A percentile compares a stretch with the other conserved stretches of the same genome.
phyloP scores from a whole-genome alignment of 306 rosid species.

The Styphnolobium japonicum region DNA sequence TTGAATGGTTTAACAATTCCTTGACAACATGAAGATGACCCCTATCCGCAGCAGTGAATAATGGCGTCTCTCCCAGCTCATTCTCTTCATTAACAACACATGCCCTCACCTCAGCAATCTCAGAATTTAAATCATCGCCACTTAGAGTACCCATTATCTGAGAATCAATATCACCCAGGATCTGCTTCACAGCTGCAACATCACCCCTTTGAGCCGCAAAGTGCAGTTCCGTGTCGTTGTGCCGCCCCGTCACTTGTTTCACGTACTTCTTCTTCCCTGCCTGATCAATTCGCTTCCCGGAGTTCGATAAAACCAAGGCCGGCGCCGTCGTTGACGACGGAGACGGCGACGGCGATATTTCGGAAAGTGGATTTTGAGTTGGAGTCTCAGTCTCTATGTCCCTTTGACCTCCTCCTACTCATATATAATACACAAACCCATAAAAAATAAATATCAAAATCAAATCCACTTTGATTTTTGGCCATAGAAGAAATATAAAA shows the following conservation, averaged over 20 bases:
- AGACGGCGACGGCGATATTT: constrained; percentile 65
- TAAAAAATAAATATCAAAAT: too few relatives aligned
- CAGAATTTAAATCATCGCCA: constrained; percentile 57
- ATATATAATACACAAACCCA: too few relatives aligned
- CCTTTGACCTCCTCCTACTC: constrained; percentile 41
- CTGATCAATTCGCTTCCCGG: constrained; percentile 93
- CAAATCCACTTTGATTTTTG: too few relatives aligned
- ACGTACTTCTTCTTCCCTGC: constrained; percentile 97
- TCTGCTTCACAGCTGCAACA: constrained; percentile 84
- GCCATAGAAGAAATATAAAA: too few relatives aligned
- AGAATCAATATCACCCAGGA: constrained; percentile 67
- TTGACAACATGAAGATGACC: constrained; percentile 85
- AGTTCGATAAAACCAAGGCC: constrained; percentile 86
- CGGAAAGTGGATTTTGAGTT: constrained; percentile 43
- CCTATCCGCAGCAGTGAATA: constrained; percentile 80
- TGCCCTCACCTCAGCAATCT: constrained; percentile 91
- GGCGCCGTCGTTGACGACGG: constrained; percentile 89
- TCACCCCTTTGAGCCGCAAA: constrained; percentile 94
- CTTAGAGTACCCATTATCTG: constrained; percentile 68
- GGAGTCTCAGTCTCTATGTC: too few relatives aligned
- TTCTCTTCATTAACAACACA: constrained; percentile 83
- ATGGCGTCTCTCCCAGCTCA: constrained; percentile 83
- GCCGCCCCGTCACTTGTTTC: constrained; percentile 97
- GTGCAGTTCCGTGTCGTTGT: constrained; percentile 95
- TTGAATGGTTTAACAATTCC: constrained; percentile 77